Evolutionary conservation across 2,329 filamentous ascomycete genomes (phyloP), one percentile per base, ranked within the genome.

Genomic region (Pyricularia pennisetigena): DNA sequence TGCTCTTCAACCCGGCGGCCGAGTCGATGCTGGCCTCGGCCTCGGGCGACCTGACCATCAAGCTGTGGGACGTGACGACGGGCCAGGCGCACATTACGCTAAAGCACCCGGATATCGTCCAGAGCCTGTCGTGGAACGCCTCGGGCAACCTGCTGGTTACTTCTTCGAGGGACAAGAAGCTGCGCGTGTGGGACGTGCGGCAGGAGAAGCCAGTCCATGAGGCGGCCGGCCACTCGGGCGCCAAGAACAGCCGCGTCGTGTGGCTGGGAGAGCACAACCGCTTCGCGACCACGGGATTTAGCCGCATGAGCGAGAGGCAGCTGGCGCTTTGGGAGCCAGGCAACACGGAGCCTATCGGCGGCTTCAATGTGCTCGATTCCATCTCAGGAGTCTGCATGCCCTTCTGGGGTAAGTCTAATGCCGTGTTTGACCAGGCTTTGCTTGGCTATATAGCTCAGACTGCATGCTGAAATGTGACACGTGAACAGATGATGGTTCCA

Each of bases 331-430:
- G 95, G 95, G 95, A 99, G 82, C 88, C 93, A 65, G 91, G 94
- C 73, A 90, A 88, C 71, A 87, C 88, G 49, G 90, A 96, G 74
- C 95, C 95, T 65, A 90, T 98, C 74, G 93, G 92, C 66, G 94
- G 93, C 20, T 97, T 97, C 81, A 89, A 87, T 74, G 91, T 91
- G 73, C 86, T 99, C 65, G 95, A 99, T 80, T 96, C 93, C 64
- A 97, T 97, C 75, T 97, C 94, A 64, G 95, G 95, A 77, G 94
- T 99, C 70, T 97, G 93, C 85, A 97, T 99, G 92, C 95, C 95
- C 35, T 98, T 99, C 86, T 99, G 95, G 95, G 95, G 86, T 88
- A 77, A 72, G 82, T 74, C 65, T 63, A 29, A 28, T 26, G 26
- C 10, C 41, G 57, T 68, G 28, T 24, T 65, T 49, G 20, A 49